Conservation (phyloP, 2,329 filamentous ascomycete genomes). For the Chaetomiaceae sp. region DNA sequence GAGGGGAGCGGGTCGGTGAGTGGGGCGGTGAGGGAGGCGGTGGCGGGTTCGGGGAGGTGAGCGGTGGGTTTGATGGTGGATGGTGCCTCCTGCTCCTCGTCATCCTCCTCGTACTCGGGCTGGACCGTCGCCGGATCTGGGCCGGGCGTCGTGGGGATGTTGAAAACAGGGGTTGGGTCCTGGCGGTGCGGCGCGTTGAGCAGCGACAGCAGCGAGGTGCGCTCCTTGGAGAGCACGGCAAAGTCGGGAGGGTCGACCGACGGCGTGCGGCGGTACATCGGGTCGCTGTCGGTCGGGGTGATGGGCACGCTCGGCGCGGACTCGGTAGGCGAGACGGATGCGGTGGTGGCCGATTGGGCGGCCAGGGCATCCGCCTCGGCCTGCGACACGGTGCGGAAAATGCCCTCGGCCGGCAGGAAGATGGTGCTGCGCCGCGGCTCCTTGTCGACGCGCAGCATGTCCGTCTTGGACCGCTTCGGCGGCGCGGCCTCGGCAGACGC, state of each 20-base stretch:
- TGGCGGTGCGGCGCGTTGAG: conserved; percentile 49
- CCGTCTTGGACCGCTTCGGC: conserved; percentile 32
- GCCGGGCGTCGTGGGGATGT: conserved; percentile 39
- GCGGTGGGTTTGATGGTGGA: neutral
- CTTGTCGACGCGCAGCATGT: conserved; percentile 23
- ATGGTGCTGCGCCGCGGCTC: conserved; percentile 46
- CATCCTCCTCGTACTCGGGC: conserved; percentile 9
- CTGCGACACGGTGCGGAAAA: conserved; percentile 55
- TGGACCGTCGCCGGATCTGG: conserved; percentile 18
- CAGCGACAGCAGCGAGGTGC: conserved; percentile 55
- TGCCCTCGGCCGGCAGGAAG: conserved; percentile 56
- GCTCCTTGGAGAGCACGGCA: conserved; percentile 46
- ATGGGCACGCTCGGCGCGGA: conserved; percentile 25
- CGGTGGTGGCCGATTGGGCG: conserved; percentile 12
- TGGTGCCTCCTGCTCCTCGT: neutral
- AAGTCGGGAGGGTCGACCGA: conserved; percentile 57
- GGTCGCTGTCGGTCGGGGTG: conserved; percentile 29
- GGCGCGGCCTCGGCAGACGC: conserved; percentile 30
- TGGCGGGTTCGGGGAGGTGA: neutral
- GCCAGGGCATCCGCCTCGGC: conserved; percentile 43
- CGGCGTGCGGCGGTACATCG: conserved; percentile 51
- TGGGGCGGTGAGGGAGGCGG: neutral
- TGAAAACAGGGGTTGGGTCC: conserved; percentile 31
- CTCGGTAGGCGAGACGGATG: conserved; percentile 8
- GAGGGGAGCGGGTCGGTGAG: conserved; percentile 15